Evolutionary conservation across 1,284 basidiomycete genomes (phyloP).

Genomic region (Trichosporon ovoides): DNA sequence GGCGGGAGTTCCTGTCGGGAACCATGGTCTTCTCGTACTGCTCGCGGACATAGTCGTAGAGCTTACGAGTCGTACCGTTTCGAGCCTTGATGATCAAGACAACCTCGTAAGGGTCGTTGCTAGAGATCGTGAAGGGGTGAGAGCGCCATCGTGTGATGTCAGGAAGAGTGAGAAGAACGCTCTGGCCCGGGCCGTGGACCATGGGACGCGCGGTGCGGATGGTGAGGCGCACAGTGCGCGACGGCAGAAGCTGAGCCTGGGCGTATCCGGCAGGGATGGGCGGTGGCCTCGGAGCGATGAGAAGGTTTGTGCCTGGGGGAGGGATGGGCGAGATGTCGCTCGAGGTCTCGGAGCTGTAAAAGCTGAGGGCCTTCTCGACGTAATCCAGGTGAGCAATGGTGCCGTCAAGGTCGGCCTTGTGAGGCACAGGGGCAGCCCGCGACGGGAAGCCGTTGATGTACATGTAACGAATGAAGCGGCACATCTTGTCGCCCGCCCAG

Average conservation of each 20-base stretch:
- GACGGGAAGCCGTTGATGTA: constrained; percentile 58
- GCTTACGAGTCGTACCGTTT: constrained; percentile 65
- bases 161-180: constrained; percentile 65
- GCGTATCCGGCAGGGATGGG: constrained; percentile 55
- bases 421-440: constrained; percentile 1
- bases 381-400: constrained; percentile 9
- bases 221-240: constrained; percentile 67
- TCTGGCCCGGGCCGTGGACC: constrained; percentile 65
- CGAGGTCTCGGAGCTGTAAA: constrained; percentile 1
- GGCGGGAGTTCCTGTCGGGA: not conserved
- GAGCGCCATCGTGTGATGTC: constrained; percentile 62
- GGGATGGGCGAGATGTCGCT: not conserved
- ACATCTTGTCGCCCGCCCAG: constrained; percentile 63
- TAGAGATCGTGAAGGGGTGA: constrained; percentile 77
- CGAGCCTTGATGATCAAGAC: constrained; percentile 71
- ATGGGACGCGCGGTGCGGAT: constrained; percentile 60
- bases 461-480: constrained; percentile 59
- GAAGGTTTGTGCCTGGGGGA: constrained; percentile 2
- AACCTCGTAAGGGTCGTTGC: constrained; percentile 61
- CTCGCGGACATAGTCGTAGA: constrained; percentile 58
- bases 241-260: constrained; percentile 70
- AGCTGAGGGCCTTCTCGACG: constrained; percentile 7
- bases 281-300: constrained; percentile 14
- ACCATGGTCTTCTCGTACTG: not conserved
- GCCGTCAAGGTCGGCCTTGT: not conserved